Evolutionary conservation across 306 rosid species (phyloP).

Genomic region (Quillaja saponaria): DNA sequence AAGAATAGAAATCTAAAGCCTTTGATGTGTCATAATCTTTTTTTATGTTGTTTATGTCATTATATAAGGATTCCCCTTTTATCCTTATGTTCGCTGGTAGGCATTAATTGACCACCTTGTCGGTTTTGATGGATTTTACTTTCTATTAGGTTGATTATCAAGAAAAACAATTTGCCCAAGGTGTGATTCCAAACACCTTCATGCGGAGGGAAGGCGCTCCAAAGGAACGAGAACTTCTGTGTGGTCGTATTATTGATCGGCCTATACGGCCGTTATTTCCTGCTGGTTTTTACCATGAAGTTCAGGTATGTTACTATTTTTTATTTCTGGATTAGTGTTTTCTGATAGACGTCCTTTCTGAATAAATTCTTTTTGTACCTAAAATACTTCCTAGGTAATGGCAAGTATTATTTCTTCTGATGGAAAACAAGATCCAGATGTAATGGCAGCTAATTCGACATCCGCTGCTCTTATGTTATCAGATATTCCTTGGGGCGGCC

Average conservation of each 20-base stretch:
- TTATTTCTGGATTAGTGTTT: neutral
- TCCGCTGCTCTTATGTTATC: constrained; percentile 97
- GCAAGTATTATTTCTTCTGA: constrained; percentile 92
- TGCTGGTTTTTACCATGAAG: constrained; percentile 86
- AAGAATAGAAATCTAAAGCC: neutral
- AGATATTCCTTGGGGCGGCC: constrained; percentile 98
- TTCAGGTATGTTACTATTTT: constrained; percentile 63
- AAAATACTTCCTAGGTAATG: constrained; percentile 53
- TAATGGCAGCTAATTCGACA: constrained; percentile 85
- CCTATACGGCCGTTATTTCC: constrained; percentile 94
- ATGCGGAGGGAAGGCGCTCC: constrained; percentile 97
- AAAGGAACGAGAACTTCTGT: constrained; percentile 87
- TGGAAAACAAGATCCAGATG: constrained; percentile 92
- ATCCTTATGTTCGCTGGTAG: neutral
- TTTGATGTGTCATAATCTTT: neutral
- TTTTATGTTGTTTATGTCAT: neutral
- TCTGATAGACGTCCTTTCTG: neutral
- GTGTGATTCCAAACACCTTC: constrained; percentile 74
- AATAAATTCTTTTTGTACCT: neutral
- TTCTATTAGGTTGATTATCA: constrained; percentile 85
- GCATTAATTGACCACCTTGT: neutral
- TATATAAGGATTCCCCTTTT: neutral
- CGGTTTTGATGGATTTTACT: constrained; percentile 14
- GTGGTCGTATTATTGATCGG: constrained; percentile 85
- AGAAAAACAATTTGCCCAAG: constrained; percentile 92